phyloP scores from a whole-genome alignment of 1,284 basidiomycete species.

The Melampsora americana region DNA sequence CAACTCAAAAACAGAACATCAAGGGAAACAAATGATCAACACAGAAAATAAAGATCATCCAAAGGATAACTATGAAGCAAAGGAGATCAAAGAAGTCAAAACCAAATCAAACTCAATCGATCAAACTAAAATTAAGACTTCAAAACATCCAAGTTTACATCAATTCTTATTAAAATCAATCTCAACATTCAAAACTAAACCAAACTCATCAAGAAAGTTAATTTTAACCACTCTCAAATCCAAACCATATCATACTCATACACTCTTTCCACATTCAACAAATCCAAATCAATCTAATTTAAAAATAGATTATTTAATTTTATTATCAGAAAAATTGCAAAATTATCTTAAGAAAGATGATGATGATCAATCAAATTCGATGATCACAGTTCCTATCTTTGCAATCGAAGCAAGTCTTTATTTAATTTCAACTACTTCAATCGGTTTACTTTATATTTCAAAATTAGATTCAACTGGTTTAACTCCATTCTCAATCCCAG shows the following conservation, averaged over 20 bases:
- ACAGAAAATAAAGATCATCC: too few species aligned
- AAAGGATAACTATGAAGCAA: too few species aligned
- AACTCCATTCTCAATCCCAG: slow-evolving; percentile 10
- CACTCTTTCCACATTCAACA: slow-evolving; percentile 69
- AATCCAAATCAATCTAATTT: slow-evolving; percentile 5
- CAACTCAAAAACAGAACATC: too few species aligned
- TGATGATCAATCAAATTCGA: background rate
- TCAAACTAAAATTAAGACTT: too few species aligned
- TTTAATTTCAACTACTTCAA: background rate
- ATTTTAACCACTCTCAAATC: slow-evolving; percentile 60
- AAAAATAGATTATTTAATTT: slow-evolving; percentile 27
- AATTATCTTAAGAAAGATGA: background rate
- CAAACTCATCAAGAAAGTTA: background rate
- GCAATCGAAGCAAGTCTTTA: slow-evolving; percentile 27
- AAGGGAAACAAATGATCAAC: too few species aligned
- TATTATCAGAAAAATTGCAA: slow-evolving; percentile 16
- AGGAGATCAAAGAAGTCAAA: too few species aligned
- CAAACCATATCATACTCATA: slow-evolving; percentile 64
- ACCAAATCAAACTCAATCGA: too few species aligned
- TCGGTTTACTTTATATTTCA: slow-evolving; percentile 30
- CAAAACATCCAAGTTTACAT: too few species aligned
- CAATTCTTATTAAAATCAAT: too few species aligned
- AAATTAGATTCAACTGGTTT: slow-evolving; percentile 38
- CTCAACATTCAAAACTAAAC: too few species aligned
- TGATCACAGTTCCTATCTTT: slow-evolving; percentile 26